Evolutionary conservation across 139 green algal genomes (phyloP).

Genomic region (Tetradesmus obliquus): DNA sequence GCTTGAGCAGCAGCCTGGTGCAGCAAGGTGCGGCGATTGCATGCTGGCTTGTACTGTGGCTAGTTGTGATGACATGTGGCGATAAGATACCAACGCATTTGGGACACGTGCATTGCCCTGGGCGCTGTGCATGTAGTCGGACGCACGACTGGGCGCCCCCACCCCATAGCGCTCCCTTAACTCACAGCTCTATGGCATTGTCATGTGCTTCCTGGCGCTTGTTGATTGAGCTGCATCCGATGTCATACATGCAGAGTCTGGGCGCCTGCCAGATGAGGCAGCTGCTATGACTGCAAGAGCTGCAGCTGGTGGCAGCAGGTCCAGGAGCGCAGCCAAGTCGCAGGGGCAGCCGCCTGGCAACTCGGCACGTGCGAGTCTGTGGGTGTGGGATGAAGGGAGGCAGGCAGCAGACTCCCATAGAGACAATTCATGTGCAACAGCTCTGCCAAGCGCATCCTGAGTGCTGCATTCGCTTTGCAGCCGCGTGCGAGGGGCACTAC

Average conservation of each 20-base stretch:
- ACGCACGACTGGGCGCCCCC: too few species aligned
- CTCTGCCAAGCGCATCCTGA: too few species aligned
- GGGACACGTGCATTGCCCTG: too few species aligned
- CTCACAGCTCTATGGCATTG: too few species aligned
- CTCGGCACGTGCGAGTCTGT: background rate
- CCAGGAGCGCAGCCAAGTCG: background rate
- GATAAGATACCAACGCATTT: too few species aligned
- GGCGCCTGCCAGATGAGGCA: background rate
- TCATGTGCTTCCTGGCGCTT: background rate
- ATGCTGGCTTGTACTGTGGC: background rate
- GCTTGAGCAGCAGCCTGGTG: constrained; percentile 14
- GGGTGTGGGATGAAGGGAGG: background rate
- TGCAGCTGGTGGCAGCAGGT: background rate
- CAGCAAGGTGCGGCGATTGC: background rate
- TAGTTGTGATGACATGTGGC: background rate
- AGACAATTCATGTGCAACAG: too few species aligned
- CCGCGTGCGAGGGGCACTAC: too few species aligned
- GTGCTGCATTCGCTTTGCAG: too few species aligned
- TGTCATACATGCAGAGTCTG: background rate
- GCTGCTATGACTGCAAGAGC: background rate
- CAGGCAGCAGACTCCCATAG: background rate
- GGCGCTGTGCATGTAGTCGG: too few species aligned
- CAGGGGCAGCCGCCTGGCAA: background rate
- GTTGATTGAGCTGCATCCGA: background rate
- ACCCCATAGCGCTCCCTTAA: too few species aligned